A percentile compares a stretch with the other conserved stretches of the same genome.
Evolutionary conservation across 176 grass and related monocot species (phyloP).

Genomic region (Aegilops bicornis): DNA sequence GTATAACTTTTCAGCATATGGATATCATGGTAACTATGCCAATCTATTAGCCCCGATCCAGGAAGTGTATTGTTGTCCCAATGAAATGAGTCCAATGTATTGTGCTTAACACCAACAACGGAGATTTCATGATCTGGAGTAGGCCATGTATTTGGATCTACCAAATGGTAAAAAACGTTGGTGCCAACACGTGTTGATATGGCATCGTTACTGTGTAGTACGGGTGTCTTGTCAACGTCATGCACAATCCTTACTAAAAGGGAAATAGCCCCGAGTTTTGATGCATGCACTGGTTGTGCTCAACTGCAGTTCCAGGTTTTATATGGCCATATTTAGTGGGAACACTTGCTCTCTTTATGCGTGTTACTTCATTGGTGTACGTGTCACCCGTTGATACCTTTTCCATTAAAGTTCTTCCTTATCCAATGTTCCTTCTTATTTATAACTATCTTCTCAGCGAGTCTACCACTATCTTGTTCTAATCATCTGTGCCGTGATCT

Average conservation of each 20-base stretch:
- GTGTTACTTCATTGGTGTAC: neutral
- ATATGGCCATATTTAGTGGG: neutral
- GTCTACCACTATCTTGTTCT: neutral
- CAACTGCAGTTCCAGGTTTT: neutral
- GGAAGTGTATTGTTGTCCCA: neutral
- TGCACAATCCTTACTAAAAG: neutral
- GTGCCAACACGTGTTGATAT: neutral
- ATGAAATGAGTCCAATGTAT: conserved; percentile 10
- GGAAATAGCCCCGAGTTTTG: neutral
- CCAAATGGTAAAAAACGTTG: conserved; percentile 12
- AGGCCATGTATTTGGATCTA: conserved; percentile 13
- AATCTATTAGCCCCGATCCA: neutral
- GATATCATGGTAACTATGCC: neutral
- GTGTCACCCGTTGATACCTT: neutral
- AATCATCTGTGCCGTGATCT: conserved; percentile 22
- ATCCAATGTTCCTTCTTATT: neutral
- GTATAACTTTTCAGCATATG: neutral
- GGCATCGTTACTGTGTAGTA: neutral
- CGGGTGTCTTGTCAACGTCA: neutral
- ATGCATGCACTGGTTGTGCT: conserved; percentile 25
- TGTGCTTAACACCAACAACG: neutral
- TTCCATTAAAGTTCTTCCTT: neutral
- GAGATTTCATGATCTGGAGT: neutral
- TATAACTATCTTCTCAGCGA: neutral
- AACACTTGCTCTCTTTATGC: neutral